These are phyloP conservation scores for Vicia villosa DNA, from an alignment of 306 rosid species.

Conservation along the genomic window DNA sequence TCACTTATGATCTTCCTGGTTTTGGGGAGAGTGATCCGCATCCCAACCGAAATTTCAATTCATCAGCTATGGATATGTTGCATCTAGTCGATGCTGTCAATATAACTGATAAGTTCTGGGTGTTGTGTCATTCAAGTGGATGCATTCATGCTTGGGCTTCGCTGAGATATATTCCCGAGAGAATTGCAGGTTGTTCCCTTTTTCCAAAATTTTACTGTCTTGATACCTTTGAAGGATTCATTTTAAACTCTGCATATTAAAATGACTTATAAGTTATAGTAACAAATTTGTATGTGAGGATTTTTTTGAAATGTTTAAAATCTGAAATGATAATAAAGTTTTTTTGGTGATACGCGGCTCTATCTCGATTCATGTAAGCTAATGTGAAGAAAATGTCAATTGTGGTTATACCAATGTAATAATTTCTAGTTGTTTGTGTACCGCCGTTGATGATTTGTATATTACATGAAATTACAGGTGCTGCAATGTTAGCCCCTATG, in stretches of 20 bases:
- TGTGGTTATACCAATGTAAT: slow-evolving; percentile 24
- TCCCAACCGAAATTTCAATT: slow-evolving; percentile 71
- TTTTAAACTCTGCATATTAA: slow-evolving; percentile 18
- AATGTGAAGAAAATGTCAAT: slow-evolving; percentile 1
- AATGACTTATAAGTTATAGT: slow-evolving; percentile 1
- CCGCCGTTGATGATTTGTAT: slow-evolving; percentile 30
- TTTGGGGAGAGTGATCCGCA: slow-evolving; percentile 99
- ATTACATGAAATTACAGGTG: slow-evolving; percentile 61
- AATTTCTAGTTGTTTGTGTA: slow-evolving; percentile 8
- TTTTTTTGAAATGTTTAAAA: slow-evolving; percentile 12
- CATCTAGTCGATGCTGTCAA: slow-evolving; percentile 69
- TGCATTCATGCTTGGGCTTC: slow-evolving; percentile 94
- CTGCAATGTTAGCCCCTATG: slow-evolving; percentile 83
- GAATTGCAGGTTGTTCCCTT: slow-evolving; percentile 67
- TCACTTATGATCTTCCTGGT: slow-evolving; percentile 96
- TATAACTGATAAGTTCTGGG: slow-evolving; percentile 81
- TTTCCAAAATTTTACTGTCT: slow-evolving; percentile 6
- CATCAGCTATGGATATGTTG: slow-evolving; percentile 85
- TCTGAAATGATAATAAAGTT: not conserved
- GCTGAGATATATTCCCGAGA: slow-evolving; percentile 81
- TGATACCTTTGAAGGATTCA: not conserved
- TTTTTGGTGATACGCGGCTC: not conserved
- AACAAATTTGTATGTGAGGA: not conserved
- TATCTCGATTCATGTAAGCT: slow-evolving; percentile 24
- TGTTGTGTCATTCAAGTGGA: slow-evolving; percentile 81